These are phyloP conservation scores for Trichoderma endophyticum DNA, from an alignment of 2,329 filamentous ascomycete genomes.

Conservation along the genomic window DNA sequence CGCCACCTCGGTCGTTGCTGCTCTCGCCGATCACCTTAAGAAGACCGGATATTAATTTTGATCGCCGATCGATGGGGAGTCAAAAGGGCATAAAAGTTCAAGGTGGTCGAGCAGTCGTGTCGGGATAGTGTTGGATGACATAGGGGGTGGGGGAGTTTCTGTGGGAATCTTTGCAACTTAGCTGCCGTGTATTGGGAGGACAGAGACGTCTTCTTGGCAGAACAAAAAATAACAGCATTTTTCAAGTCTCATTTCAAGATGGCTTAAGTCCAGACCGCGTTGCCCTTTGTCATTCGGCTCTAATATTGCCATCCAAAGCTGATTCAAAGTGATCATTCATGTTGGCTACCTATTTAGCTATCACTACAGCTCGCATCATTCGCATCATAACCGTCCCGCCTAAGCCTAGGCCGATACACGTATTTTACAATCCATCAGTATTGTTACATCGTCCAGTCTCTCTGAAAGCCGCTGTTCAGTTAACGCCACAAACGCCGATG, in stretches of 20 bases:
- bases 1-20: conserved; percentile 74
- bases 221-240: neutral
- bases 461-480: neutral
- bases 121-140: conserved; percentile 14
- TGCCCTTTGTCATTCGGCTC: conserved; percentile 23
- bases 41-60: conserved; percentile 66
- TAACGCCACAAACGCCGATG: conserved; percentile 15
- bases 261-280: conserved; percentile 27
- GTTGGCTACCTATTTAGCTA: neutral
- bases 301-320: neutral
- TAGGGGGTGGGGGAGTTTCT: conserved; percentile 6
- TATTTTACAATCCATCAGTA: conserved; percentile 7
- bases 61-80: neutral
- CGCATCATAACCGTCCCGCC: neutral
- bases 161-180: conserved; percentile 18
- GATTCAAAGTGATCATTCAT: neutral
- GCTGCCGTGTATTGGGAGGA: conserved; percentile 16
- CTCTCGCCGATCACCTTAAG: conserved; percentile 83
- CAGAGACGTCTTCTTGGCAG: conserved; percentile 11
- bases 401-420: neutral
- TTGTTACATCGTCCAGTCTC: neutral
- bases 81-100: neutral
- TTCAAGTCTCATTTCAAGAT: conserved; percentile 19
- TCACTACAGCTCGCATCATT: neutral
- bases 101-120: neutral